Percentiles rank a stretch among this genome's conserved stretches.
Evolutionary conservation across 2,329 filamentous ascomycete genomes (phyloP).

Genomic region (Ascochyta lentis): DNA sequence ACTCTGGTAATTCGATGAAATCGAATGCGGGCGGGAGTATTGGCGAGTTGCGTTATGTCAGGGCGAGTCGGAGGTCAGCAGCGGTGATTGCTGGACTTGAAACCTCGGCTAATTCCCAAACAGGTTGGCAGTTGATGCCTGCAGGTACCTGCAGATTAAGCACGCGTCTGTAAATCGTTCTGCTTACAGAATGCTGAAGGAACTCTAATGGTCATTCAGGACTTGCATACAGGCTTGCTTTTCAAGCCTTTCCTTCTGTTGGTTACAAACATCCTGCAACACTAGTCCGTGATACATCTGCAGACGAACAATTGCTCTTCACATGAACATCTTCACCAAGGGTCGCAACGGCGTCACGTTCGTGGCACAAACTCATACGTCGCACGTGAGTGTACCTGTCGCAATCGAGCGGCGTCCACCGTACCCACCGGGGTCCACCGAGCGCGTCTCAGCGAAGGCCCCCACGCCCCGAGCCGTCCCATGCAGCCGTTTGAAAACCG

Average conservation of each 20-base stretch:
- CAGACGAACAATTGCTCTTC: neutral
- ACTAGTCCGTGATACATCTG: neutral
- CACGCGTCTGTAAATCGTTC: neutral
- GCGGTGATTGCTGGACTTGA: neutral
- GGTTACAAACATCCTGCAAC: neutral
- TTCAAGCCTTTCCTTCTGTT: neutral
- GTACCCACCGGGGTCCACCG: slow-evolving; percentile 9
- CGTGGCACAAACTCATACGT: neutral
- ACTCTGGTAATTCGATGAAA: slow-evolving; percentile 1
- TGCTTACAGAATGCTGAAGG: neutral
- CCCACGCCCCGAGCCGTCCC: slow-evolving; percentile 17
- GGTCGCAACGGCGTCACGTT: neutral
- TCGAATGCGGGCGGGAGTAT: neutral
- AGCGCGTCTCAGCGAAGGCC: slow-evolving; percentile 8
- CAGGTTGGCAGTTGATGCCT: neutral
- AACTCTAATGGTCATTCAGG: neutral
- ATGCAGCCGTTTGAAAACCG: slow-evolving; percentile 14
- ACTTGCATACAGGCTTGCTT: neutral
- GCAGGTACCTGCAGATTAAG: neutral
- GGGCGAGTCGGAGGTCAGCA: slow-evolving; percentile 2
- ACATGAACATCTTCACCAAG: neutral
- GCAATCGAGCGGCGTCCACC: slow-evolving; percentile 1
- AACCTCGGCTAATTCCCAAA: slow-evolving; percentile 15
- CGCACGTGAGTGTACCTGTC: neutral
- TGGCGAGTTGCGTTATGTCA: slow-evolving; percentile 8